Evolutionary conservation across 2,329 filamentous ascomycete species (phyloP), one percentile per base, ranked within the genome.

Genomic region (Colletotrichum musicola): DNA sequence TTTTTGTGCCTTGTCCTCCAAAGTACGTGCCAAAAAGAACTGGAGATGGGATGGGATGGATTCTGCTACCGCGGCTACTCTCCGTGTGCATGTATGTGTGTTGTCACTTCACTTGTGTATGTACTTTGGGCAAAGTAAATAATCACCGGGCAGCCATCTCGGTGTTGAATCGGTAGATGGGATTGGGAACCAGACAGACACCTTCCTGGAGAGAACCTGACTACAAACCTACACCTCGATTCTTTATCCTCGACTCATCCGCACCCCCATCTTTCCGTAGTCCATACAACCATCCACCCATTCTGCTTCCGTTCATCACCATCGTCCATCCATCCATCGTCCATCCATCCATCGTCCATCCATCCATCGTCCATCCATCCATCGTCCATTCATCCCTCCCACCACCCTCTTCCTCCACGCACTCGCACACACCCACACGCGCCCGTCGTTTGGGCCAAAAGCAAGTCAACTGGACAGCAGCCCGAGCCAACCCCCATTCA

Each of bases 41-140:
- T 68, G 62, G 65, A 60, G 62, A 65, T 55, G 30, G 44, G 65
- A 68, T 65, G 30, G 30, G 27, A 30, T 35, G 62, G 65, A 51
- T 65, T 56, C 62, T 68, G 35, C 64, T 58, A 35, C 61, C 61
- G 64, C 64, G 53, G 60, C 64, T 64, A 68, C 61, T 65, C 62
- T 60, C 65, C 62, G 62, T 60, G 30, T 46, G 35, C 12, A 7
- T 35, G 35, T 35, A 7, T 35, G 10, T 10, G 30, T 35, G 10
- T 35, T 35, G 30, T 35, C 22, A 25, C 22, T 25, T 35, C 22
- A 25, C 22, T 25, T 25, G 30, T 35, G 27, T 35, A 46, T 30
- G 38, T 59, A 64, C 62, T 20, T n/a, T 47, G 49, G 30, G 49
- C 13, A 58, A 44, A 49, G 51, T 53, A 53, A 65, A 50, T 49